A percentile compares a stretch with the other conserved stretches of the same genome.
phyloP scores from a whole-genome alignment of 2,329 filamentous ascomycete species.

The Calonectria honghensis region DNA sequence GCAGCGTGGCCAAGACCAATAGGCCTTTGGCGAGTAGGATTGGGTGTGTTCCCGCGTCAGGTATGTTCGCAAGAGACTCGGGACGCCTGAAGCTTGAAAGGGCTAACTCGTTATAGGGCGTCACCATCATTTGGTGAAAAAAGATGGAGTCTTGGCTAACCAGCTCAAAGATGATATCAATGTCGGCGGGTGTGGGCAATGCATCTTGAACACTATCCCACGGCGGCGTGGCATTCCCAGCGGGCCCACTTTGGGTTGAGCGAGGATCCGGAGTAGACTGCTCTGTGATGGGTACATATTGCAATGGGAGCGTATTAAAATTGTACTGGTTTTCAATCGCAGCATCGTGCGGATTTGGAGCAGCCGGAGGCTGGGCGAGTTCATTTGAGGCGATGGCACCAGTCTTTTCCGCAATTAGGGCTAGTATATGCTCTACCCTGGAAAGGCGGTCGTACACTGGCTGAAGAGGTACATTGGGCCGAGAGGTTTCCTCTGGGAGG shows the following conservation, averaged over 20 bases:
- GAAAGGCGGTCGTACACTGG: background rate
- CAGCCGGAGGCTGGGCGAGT: no score
- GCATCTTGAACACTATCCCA: background rate
- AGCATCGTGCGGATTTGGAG: background rate
- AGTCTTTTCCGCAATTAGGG: background rate
- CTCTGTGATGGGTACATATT: background rate
- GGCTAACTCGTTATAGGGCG: background rate
- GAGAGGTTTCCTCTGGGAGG: background rate
- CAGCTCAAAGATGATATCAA: background rate
- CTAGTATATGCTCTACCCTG: constrained; percentile 4
- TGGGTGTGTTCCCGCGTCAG: constrained; percentile 4
- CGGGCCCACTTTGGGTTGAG: background rate
- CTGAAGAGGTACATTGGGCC: background rate
- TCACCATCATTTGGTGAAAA: constrained; percentile 20
- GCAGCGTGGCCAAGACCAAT: background rate
- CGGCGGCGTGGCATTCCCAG: background rate
- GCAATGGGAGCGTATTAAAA: background rate
- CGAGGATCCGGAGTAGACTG: no score
- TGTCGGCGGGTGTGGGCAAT: background rate
- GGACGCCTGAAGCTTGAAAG: background rate
- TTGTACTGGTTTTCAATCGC: background rate
- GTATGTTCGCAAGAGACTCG: background rate
- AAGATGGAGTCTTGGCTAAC: constrained; percentile 18
- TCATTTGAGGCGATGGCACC: background rate
- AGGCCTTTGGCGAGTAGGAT: background rate